Conservation (phyloP, 169 alveolate genomes). For the Perkinsus chesapeaki region DNA sequence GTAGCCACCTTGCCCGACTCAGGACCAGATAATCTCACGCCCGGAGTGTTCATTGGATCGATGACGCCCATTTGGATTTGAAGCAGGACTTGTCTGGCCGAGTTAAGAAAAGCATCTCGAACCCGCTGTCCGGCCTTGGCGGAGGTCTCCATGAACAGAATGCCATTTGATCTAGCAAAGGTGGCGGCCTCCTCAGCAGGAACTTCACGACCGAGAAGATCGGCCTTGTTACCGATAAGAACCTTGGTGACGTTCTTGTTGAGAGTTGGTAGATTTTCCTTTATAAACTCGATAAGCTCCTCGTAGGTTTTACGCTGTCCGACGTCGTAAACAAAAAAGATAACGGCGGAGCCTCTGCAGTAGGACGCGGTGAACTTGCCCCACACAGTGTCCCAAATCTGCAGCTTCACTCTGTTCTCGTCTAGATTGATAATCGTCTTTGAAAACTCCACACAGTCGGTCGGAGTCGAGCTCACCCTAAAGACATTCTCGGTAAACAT, state of each 20-base stretch:
- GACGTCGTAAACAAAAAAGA: background rate
- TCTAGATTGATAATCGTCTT: background rate
- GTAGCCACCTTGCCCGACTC: background rate
- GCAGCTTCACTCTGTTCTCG: background rate
- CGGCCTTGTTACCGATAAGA: constrained; percentile 4
- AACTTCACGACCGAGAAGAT: background rate
- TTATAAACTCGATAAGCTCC: background rate
- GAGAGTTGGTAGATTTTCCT: background rate
- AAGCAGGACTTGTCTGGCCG: background rate
- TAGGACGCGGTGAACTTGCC: background rate
- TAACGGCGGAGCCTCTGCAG: background rate
- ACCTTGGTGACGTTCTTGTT: background rate
- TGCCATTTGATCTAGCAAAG: constrained; percentile 13
- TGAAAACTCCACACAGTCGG: background rate
- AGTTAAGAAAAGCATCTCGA: constrained; percentile 10
- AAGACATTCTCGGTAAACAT: background rate
- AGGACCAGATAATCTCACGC: background rate
- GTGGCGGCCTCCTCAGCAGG: background rate
- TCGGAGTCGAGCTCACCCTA: background rate
- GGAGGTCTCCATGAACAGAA: constrained; percentile 23
- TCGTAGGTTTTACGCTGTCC: background rate
- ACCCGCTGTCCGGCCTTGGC: constrained; percentile 23
- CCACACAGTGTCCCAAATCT: background rate
- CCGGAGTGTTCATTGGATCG: background rate
- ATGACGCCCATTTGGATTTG: background rate